A percentile compares a stretch with the other conserved stretches of the same genome.
Conservation (phyloP, 176 grass and related monocot species). For the sorghum (Sorghum bicolor) region Sorghum_bicolor_NCBIv3 NC_012870.2:74850001-74850500, state of each 20-base stretch:
- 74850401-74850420: background rate
- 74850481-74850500: background rate
- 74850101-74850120: slow-evolving; percentile 17
- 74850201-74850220: background rate
- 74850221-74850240: background rate
- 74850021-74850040: slow-evolving; percentile 21
- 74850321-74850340: background rate
- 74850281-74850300: background rate
- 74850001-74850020: slow-evolving; percentile 26
- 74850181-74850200: slow-evolving; percentile 15
- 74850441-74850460: background rate
- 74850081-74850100: slow-evolving; percentile 29
- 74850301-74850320: slow-evolving; percentile 10
- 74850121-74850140: slow-evolving; percentile 18
- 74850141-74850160: slow-evolving; percentile 39
- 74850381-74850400: background rate
- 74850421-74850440: background rate
- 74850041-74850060: slow-evolving; percentile 43
- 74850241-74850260: background rate
- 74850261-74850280: background rate
- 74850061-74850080: slow-evolving; percentile 41
- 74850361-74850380: background rate
- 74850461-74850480: background rate
- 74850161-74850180: background rate
- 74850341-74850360: background rate